Conservation (phyloP, 306 rosid genomes). For the Cyclanthera cordifolia region DNA sequence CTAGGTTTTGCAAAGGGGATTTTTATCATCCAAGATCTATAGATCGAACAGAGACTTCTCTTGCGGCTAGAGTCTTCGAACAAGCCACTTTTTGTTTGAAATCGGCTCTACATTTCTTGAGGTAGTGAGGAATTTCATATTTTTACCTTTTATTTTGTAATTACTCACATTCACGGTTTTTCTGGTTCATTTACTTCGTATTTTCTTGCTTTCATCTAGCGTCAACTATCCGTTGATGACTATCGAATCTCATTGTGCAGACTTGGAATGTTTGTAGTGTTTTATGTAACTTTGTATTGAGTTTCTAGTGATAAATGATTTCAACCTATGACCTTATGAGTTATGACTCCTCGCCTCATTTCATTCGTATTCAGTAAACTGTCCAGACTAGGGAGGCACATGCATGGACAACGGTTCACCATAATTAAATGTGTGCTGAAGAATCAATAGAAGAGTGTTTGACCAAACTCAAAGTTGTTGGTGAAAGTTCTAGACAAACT, state of each 20-base stretch:
- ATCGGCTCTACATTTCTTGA: conserved; percentile 45
- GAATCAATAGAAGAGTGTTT: conserved; percentile 47
- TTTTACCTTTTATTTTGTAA: neutral
- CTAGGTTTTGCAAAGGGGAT: conserved; percentile 67
- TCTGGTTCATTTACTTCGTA: neutral
- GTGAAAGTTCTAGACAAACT: conserved; percentile 57
- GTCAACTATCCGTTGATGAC: neutral
- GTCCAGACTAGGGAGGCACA: conserved; percentile 51
- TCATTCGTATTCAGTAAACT: conserved; percentile 41
- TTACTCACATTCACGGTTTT: neutral
- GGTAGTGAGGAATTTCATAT: conserved; percentile 25
- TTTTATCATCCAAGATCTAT: conserved; percentile 41
- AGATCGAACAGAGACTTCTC: conserved; percentile 40
- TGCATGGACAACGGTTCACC: conserved; percentile 41
- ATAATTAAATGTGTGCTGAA: conserved; percentile 46
- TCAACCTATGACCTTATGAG: neutral
- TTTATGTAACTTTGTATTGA: neutral
- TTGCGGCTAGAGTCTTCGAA: conserved; percentile 47
- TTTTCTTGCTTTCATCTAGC: neutral
- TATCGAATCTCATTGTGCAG: neutral
- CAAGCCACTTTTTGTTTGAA: conserved; percentile 37
- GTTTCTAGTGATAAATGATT: neutral
- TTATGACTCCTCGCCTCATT: neutral
- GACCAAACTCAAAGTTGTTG: conserved; percentile 46
- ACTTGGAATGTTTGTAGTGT: neutral